phyloP scores from a whole-genome alignment of 768 basidiomycete species.

The Pleurotus sapidus region DNA sequence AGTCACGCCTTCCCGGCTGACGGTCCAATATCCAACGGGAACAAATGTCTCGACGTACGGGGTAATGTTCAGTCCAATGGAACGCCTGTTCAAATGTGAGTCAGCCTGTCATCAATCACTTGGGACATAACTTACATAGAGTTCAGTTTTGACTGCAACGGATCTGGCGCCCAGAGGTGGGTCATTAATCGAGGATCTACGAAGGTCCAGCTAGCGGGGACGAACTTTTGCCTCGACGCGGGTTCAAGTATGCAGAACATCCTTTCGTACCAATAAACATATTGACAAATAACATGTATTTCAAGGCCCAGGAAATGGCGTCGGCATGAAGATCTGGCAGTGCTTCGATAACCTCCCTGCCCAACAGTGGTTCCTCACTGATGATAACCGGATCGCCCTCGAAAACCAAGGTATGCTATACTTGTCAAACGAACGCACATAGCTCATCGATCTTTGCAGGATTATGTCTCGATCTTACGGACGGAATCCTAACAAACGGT shows the following conservation, averaged over 20 bases:
- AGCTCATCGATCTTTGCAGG: background rate
- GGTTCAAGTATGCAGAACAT: constrained; percentile 22
- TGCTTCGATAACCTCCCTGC: constrained; percentile 3
- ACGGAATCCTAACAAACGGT: constrained; percentile 1
- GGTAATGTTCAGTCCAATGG: background rate
- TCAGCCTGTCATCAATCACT: background rate
- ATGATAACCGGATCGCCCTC: constrained; percentile 6
- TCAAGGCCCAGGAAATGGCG: background rate
- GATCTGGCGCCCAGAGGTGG: constrained; percentile 25
- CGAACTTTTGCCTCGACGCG: constrained; percentile 31
- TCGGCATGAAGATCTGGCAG: constrained; percentile 4
- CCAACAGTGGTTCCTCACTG: constrained; percentile 5
- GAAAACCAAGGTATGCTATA: background rate
- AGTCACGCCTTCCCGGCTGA: background rate
- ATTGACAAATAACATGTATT: background rate
- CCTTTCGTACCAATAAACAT: background rate
- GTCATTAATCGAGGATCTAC: constrained; percentile 24
- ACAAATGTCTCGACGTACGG: constrained; percentile 2
- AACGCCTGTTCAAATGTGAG: background rate
- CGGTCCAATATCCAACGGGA: background rate
- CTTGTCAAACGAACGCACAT: background rate
- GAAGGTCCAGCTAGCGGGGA: constrained; percentile 20
- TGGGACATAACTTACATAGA: background rate
- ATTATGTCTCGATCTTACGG: background rate
- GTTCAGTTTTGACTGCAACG: constrained; percentile 1